Evolutionary conservation across 768 basidiomycete species (phyloP).

Genomic region (Leccinum variicolor): DNA sequence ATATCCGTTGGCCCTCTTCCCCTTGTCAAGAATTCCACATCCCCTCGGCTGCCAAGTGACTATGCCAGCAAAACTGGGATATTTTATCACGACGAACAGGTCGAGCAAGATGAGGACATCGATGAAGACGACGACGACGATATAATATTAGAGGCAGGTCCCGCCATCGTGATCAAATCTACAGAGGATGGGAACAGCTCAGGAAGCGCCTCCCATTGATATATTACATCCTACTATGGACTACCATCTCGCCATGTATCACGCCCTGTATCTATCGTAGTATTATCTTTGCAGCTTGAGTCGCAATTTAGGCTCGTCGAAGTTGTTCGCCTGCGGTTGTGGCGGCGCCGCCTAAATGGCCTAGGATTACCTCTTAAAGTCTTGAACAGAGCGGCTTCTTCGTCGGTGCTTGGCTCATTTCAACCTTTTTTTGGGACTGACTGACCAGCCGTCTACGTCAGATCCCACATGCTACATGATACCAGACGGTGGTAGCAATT

Average conservation of each 20-base stretch:
- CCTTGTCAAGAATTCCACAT: constrained; percentile 40
- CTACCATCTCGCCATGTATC: constrained; percentile 17
- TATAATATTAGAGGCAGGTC: constrained; percentile 72
- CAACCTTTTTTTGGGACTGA: background rate
- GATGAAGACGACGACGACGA: constrained; percentile 63
- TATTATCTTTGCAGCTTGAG: background rate
- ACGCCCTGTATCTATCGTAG: background rate
- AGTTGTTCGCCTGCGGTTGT: background rate
- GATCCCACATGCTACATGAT: constrained; percentile 30
- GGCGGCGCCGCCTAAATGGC: constrained; percentile 5
- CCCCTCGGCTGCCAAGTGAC: constrained; percentile 27
- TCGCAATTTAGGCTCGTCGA: too few species aligned
- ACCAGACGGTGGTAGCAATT: constrained; percentile 15
- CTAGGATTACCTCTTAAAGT: background rate
- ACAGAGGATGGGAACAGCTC: constrained; percentile 21
- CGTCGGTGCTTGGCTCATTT: constrained; percentile 2
- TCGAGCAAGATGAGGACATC: constrained; percentile 56
- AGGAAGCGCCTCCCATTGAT: constrained; percentile 20
- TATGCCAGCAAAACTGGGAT: constrained; percentile 36
- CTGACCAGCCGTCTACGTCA: background rate
- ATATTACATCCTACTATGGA: constrained; percentile 9
- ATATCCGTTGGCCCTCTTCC: constrained; percentile 55
- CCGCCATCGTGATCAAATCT: constrained; percentile 48
- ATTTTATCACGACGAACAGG: constrained; percentile 40
- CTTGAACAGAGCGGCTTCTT: background rate